These are phyloP conservation scores for Fusarium liriodendri DNA, from an alignment of 2,329 filamentous ascomycete species.

Conservation along the genomic window DNA sequence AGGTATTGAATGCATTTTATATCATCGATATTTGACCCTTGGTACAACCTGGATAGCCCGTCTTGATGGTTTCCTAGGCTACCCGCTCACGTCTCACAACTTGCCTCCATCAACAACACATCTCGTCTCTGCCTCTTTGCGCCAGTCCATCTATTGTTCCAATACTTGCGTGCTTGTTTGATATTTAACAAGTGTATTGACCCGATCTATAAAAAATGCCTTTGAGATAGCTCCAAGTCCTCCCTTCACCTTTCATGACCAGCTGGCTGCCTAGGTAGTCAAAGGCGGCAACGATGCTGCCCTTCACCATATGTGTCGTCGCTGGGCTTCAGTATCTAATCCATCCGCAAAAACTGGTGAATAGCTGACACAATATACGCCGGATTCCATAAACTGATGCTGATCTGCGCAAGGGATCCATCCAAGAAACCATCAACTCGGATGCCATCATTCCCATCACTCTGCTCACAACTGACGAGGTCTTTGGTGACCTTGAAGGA, in stretches of 20 bases:
- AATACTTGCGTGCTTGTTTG: neutral
- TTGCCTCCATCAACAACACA: neutral
- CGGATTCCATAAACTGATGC: neutral
- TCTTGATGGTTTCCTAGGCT: neutral
- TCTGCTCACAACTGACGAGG: conserved; percentile 51
- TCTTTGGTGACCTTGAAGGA: conserved; percentile 51
- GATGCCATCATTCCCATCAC: conserved; percentile 55
- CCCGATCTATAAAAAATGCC: neutral
- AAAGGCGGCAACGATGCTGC: conserved; percentile 38
- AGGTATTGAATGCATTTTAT: too few species aligned
- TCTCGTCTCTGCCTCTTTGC: neutral
- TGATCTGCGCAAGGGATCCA: conserved; percentile 48
- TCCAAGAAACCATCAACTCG: conserved; percentile 55
- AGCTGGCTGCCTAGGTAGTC: neutral
- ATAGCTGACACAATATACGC: conserved; percentile 16
- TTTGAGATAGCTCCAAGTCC: neutral
- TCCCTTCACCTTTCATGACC: neutral
- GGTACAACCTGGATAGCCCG: neutral
- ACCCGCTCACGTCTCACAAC: neutral
- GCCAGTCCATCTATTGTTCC: neutral
- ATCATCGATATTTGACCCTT: neutral
- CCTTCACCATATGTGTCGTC: conserved; percentile 51
- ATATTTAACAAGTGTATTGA: neutral
- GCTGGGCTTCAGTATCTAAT: conserved; percentile 54
- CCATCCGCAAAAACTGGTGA: conserved; percentile 52